Evolutionary conservation across 306 rosid genomes (phyloP).

Genomic region (Hippophae tibetana): DNA sequence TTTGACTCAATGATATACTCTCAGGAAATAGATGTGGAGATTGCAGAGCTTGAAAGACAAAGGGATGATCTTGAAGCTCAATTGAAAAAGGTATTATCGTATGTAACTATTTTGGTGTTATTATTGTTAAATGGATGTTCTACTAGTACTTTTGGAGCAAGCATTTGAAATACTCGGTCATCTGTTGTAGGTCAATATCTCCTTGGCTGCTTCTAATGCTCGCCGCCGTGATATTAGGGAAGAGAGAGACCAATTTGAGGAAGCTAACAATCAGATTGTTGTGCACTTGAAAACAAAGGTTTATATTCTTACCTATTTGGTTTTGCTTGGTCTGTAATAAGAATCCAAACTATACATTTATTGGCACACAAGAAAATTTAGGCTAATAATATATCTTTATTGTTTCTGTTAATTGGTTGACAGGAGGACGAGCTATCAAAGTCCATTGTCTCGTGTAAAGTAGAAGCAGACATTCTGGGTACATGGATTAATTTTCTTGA

Average conservation of each 20-base stretch:
- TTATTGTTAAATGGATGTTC: no score
- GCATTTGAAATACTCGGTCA: constrained; percentile 7
- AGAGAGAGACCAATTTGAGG: constrained; percentile 97
- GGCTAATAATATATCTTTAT: constrained; percentile 7
- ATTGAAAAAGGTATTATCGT: constrained; percentile 55
- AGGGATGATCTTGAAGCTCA: constrained; percentile 87
- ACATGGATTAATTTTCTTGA: constrained; percentile 95
- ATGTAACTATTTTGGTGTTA: no score
- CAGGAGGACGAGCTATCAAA: constrained; percentile 83
- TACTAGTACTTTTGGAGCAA: no score
- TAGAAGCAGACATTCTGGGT: constrained; percentile 69
- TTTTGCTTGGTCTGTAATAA: constrained; percentile 4
- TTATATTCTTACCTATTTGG: constrained; percentile 6
- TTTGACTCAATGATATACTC: constrained; percentile 17
- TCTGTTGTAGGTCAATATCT: constrained; percentile 57
- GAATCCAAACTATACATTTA: constrained; percentile 1
- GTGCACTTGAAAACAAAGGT: constrained; percentile 79
- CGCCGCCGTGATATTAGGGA: constrained; percentile 75
- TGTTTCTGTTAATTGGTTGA: constrained; percentile 21
- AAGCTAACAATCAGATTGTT: constrained; percentile 86
- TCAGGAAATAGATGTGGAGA: constrained; percentile 71
- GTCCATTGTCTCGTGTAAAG: constrained; percentile 58
- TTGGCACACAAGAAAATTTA: constrained; percentile 2
- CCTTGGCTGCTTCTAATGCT: constrained; percentile 82
- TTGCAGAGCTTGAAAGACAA: constrained; percentile 67